These are phyloP conservation scores for Clohesyomyces aquaticus DNA, from an alignment of 495 filamentous ascomycete genomes.

Conservation along the genomic window DNA sequence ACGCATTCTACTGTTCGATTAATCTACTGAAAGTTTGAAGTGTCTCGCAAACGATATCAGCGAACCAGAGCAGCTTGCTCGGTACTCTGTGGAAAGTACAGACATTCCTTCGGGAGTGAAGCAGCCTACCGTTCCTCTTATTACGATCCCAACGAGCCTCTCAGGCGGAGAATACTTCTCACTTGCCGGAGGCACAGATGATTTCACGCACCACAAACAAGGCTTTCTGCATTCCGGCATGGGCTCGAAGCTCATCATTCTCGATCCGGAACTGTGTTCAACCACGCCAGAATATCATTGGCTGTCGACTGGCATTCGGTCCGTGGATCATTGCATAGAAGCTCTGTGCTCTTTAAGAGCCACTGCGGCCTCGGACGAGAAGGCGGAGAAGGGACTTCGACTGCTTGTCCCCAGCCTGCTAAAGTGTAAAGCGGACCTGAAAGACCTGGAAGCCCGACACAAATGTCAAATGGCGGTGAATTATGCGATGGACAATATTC, in stretches of 20 bases:
- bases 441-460: constrained; percentile 55
- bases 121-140: constrained; percentile 55
- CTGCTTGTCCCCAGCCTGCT: constrained; percentile 58
- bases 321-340: constrained; percentile 70
- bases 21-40: background rate
- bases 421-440: constrained; percentile 51
- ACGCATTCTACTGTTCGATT: background rate
- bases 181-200: constrained; percentile 61
- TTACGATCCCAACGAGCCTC: constrained; percentile 65
- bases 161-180: constrained; percentile 66
- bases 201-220: constrained; percentile 57
- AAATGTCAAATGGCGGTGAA: constrained; percentile 59
- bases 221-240: constrained; percentile 54
- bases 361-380: constrained; percentile 49
- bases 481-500: constrained; percentile 59
- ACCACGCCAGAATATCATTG: constrained; percentile 64
- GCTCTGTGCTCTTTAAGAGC: constrained; percentile 55
- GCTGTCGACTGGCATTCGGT: constrained; percentile 64
- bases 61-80: constrained; percentile 18
- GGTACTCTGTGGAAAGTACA: constrained; percentile 16
- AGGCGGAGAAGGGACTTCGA: constrained; percentile 52
- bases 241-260: constrained; percentile 59
- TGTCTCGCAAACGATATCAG: constrained; percentile 22
- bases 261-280: constrained; percentile 59
- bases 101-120: constrained; percentile 41